Evolutionary conservation across 2,329 filamentous ascomycete genomes (phyloP), one percentile per base, ranked within the genome.

Genomic region (Sclerotinia subarctica): DNA sequence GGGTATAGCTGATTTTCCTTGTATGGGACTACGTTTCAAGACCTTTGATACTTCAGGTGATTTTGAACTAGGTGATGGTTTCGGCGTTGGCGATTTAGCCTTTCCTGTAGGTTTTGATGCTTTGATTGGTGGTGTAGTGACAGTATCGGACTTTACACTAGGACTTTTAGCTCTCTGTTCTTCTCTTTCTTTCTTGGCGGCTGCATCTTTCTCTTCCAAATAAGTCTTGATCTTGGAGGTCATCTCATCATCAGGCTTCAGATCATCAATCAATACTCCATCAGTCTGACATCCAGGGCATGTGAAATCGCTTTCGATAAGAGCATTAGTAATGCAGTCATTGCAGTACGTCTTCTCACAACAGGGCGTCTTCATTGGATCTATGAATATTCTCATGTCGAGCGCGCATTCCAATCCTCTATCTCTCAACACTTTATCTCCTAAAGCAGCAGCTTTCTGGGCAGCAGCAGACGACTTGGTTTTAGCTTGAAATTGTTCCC

Each of bases 301-400:
- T 80, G 94, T 85, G 81, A 99, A 93, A 85, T 99, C 95, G 86
- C 91, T 95, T 84, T 98, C 94, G 82, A 97, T 94, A 81, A 99
- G 89, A 81, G 94, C 92, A 87, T 97, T 97, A 79, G 95, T 96
- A 82, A 99, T 97, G 90, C 95, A 99, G 80, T 97, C 93, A 87
- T 95, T 95, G 86, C 95, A 99, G 85, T 96, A 99, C 78, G 94
- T 97, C 86, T 91, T 96, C 82, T 91, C 88, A 85, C 95, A 99
- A 87, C 95, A 99, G 74, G 95, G 94, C 78, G 95, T 98, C 87
- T 97, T 96, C 86, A 96, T 95, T 86, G 95, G 94, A 80, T 97
- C 93, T 88, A 96, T 90, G 82, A 98, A 97, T 86, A 97, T 90
- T 81, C 92, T 94, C 82, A 96, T 96, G 88, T 98, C 95, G 85